Base-by-base conservation (phyloP, 768 basidiomycete genomes). In the Solioccasus polychromus region DNA sequence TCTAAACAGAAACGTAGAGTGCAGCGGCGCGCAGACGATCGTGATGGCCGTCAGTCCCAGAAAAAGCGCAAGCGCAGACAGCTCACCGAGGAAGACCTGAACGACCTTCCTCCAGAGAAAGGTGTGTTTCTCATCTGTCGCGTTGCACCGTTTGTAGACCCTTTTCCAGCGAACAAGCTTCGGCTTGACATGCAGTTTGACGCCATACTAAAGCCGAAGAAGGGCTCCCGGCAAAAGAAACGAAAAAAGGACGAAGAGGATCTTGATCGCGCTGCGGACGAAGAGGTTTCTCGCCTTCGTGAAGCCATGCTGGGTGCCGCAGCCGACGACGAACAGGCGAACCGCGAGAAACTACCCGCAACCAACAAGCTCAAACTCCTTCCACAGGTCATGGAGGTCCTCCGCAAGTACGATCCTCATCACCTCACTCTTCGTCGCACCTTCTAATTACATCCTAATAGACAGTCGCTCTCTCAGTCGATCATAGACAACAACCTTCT, bases 401-500 rank as follows among this genome's bases (percentile, higher is more conserved):
- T 99, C 45, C 86, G 92, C 68, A 97, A 94, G 95, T 95, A 59
- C 43, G 85, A 25, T 18, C 0, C 37, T 32, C 14, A 2, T 10
- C 3, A 5, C 4, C 15, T 22, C 11, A 5, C 8, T 17, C n/a
- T 12, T 20, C n/a, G 1, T 8, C 12, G n/a, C 11, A 2, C 11
- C 22, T 1, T 22, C 43, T 54, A 5, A 54, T 26, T 9, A 23
- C 9, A 8, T 20, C 25, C 15, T 20, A n/a, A 23, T 26, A 95
- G 92, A 67, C 78, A 82, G 15, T 83, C 91, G 1, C 79, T 95
- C 14, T 82, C 86, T 10, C 91, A 95, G 58, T 89, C 92, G 5
- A 95, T 98, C 60, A 82, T 92, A 42, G 96, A 99, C 69, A 93
- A 93, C 64, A 92, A 94, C 52, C 80, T 98, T 32, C 75, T 99